These are phyloP conservation scores for Betula pendula DNA, from an alignment of 306 rosid genomes.

Conservation along the genomic window DNA sequence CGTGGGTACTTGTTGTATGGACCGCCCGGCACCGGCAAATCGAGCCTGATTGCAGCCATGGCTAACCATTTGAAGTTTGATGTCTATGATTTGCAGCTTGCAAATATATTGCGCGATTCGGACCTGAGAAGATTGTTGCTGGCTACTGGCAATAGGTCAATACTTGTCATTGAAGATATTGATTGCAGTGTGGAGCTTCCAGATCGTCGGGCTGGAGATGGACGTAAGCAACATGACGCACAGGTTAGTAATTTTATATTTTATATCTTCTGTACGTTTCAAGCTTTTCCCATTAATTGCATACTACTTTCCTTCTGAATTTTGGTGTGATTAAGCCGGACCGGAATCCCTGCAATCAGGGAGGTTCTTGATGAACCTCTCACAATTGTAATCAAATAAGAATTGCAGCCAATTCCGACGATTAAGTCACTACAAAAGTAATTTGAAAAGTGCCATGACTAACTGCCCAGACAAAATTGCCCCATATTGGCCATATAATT, in stretches of 20 bases:
- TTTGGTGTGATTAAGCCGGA: no score
- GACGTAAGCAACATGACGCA: constrained; percentile 37
- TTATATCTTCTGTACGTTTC: background rate
- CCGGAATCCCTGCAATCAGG: no score
- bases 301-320: background rate
- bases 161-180: constrained; percentile 85
- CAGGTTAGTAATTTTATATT: constrained; percentile 36
- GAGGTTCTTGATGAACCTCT: no score
- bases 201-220: constrained; percentile 54
- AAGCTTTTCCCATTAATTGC: background rate
- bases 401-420: no score
- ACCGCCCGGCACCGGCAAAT: constrained; percentile 93
- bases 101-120: constrained; percentile 53
- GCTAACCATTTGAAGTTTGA: constrained; percentile 85
- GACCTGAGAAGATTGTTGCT: constrained; percentile 74
- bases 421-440: background rate
- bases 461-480: background rate
- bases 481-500: background rate
- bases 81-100: constrained; percentile 79
- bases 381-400: no score
- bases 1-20: constrained; percentile 83
- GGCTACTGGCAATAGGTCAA: constrained; percentile 71
- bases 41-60: constrained; percentile 91
- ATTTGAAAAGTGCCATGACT: background rate
- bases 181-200: constrained; percentile 78